These are phyloP conservation scores for Termitomyces bulborhizus DNA, from an alignment of 768 basidiomycete species.

Conservation along the genomic window DNA sequence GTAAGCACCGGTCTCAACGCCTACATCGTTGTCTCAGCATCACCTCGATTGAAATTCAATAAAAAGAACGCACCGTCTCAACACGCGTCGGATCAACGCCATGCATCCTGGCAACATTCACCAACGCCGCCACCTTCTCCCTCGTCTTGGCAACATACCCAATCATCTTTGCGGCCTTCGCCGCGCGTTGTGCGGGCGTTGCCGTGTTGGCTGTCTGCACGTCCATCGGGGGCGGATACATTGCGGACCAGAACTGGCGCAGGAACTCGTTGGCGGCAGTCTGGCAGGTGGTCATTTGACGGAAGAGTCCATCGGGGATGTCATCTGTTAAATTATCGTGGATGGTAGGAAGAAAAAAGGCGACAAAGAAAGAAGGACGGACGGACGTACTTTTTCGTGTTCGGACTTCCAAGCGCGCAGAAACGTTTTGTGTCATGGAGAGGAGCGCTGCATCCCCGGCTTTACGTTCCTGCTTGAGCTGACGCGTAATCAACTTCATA, in stretches of 20 bases:
- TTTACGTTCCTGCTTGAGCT: slow-evolving; percentile 68
- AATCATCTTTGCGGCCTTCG: slow-evolving; percentile 85
- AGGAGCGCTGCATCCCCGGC: slow-evolving; percentile 61
- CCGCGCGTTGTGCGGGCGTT: slow-evolving; percentile 62
- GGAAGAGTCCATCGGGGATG: slow-evolving; percentile 71
- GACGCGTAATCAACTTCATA: not conserved
- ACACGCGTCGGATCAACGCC: slow-evolving; percentile 60
- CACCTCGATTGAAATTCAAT: not conserved
- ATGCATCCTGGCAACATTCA: slow-evolving; percentile 51
- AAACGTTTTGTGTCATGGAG: slow-evolving; percentile 77
- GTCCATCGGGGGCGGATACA: slow-evolving; percentile 70
- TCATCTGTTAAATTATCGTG: slow-evolving; percentile 43
- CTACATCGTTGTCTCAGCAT: slow-evolving; percentile 25
- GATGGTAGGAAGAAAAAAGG: too few species aligned
- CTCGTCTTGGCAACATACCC: slow-evolving; percentile 73
- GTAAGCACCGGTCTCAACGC: slow-evolving; percentile 71
- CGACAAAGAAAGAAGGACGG: not conserved
- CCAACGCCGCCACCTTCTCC: slow-evolving; percentile 78
- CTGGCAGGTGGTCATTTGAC: slow-evolving; percentile 85
- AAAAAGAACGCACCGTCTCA: slow-evolving; percentile 44
- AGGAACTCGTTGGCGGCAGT: slow-evolving; percentile 94
- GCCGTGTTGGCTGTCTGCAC: slow-evolving; percentile 39
- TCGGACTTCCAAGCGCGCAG: slow-evolving; percentile 62
- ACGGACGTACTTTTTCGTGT: slow-evolving; percentile 52
- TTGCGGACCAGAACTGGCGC: slow-evolving; percentile 90